Conservation (phyloP, 2,329 filamentous ascomycete genomes). For the Blastomyces silverae region DNA sequence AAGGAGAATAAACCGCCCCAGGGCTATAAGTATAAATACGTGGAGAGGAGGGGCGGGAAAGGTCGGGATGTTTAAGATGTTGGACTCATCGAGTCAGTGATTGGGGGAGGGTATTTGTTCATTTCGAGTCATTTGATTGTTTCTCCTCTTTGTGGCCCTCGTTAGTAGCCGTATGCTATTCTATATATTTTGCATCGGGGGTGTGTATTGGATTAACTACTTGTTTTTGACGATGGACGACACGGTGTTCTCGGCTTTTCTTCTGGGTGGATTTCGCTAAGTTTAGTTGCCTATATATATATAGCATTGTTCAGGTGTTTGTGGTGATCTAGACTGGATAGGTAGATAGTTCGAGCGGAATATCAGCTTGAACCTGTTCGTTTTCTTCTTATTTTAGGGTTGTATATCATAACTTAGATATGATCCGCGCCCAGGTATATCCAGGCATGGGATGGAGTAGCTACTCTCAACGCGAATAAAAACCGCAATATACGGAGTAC, state of each 20-base stretch:
- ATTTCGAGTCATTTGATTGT: background rate
- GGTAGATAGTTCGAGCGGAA: background rate
- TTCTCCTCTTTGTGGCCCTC: background rate
- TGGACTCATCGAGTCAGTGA: background rate
- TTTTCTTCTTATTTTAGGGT: background rate
- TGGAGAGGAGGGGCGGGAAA: conserved; percentile 17
- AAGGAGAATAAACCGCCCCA: conserved; percentile 19
- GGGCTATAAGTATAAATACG: conserved; percentile 39
- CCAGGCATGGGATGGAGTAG: background rate
- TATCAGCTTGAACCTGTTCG: background rate
- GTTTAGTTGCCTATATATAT: background rate
- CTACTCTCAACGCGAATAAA: background rate
- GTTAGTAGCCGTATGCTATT: background rate
- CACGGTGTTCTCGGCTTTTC: background rate
- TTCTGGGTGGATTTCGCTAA: too few relatives aligned
- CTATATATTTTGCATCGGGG: background rate
- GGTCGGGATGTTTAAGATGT: background rate
- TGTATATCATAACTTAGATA: background rate
- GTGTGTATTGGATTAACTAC: background rate
- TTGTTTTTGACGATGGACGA: background rate
- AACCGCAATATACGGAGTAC: background rate
- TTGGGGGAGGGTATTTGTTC: background rate
- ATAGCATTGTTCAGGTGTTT: background rate
- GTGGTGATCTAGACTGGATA: background rate
- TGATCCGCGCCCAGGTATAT: background rate